A percentile compares a stretch with the other conserved stretches of the same genome.
These are phyloP conservation scores for Neopestalotiopsis sp. DNA, from an alignment of 2,329 filamentous ascomycete genomes.

Conservation along the genomic window DNA sequence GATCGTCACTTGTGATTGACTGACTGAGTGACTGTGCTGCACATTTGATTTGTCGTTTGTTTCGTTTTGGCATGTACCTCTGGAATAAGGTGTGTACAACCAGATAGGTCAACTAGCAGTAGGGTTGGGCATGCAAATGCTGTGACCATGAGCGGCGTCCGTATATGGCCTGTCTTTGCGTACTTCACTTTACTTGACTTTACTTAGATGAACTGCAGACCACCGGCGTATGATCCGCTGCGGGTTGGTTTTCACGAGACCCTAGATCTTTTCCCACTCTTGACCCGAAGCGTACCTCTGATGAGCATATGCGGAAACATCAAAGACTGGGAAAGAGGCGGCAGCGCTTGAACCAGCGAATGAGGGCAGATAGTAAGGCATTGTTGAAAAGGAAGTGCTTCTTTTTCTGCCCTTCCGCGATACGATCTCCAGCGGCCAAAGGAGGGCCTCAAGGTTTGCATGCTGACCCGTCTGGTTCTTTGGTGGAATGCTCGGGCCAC, in stretches of 20 bases:
- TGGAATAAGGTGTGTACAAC: background rate
- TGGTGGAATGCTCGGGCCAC: too few relatives aligned
- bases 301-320: background rate
- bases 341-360: background rate
- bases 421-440: too few relatives aligned
- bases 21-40: background rate
- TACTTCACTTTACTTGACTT: background rate
- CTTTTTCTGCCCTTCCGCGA: too few relatives aligned
- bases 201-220: slow-evolving; percentile 1
- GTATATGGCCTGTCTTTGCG: background rate
- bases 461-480: too few relatives aligned
- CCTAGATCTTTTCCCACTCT: slow-evolving; percentile 1
- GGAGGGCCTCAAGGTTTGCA: too few relatives aligned
- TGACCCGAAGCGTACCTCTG: background rate
- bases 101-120: background rate
- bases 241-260: slow-evolving; percentile 1
- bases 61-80: background rate
- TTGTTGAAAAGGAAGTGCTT: too few relatives aligned
- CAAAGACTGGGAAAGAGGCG: background rate
- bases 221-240: background rate
- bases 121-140: background rate
- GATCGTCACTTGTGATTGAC: background rate
- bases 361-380: background rate
- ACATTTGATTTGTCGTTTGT: background rate
- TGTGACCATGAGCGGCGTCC: background rate